Evolutionary conservation across 2,329 filamentous ascomycete genomes (phyloP), one percentile per base, ranked within the genome.

Genomic region (Monilinia laxa): DNA sequence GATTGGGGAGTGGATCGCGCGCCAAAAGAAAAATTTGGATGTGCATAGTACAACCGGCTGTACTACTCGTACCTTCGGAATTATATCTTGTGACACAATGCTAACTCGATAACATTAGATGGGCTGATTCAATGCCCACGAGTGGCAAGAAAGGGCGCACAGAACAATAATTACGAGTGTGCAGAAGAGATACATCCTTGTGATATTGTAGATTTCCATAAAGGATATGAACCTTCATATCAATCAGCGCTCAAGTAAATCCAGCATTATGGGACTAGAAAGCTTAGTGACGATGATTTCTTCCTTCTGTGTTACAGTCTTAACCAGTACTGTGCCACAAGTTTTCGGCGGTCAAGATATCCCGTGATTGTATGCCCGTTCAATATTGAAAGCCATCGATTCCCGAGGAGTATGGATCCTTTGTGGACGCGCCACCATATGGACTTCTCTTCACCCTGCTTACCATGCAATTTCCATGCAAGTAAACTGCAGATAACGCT

Each of bases 401-500:
- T 58, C 3, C 45, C 14, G 31, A 51, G 58, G 45, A 60, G n/a
- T 16, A 9, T 18, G 12, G 35, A 20, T 51, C 58, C 45, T 14
- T 38, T 38, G 28, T 28, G 45, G 45, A 25, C 12, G 35, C 28
- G n/a, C 45, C 28, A 45, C 49, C 14, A 38, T 14, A 38, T 51
- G 20, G 35, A 38, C 14, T 25, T 38, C 51, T 9, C 20, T 25
- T 9, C 28, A 18, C 28, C 45, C n/a, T 60, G 31, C 28, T 51
- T 20, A 51, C 28, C 58, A 60, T 60, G 45, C 58, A 51, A 38
- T 23, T 38, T 60, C 45, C 58, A 60, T 60, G 58, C 58, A 20
- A 23, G 42, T 42, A 9, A 51, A 28, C n/a, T 60, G 45, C 58
- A 51, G 45, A 60, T 38, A 51, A 60, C 58, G 58, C 38, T 60